Conservation (phyloP, 108 stramenopile genomes). For the Schizochytrium sp. region DNA sequence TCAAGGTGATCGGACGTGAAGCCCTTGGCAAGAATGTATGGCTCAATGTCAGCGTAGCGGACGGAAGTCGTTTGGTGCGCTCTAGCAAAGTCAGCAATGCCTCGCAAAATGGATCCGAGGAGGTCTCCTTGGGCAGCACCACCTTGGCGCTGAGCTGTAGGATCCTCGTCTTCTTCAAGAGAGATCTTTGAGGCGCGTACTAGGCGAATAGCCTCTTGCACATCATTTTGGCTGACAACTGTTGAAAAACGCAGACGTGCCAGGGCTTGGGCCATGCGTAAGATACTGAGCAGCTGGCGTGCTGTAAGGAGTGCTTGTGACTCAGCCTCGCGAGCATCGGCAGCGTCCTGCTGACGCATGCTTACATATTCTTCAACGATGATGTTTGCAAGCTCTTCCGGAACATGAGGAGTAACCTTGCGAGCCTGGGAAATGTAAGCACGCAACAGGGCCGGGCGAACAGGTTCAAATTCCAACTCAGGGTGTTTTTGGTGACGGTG, state of each 20-base stretch:
- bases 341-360: conserved; percentile 84
- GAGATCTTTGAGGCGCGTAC: conserved; percentile 81
- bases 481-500: conserved; percentile 88
- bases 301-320: conserved; percentile 94
- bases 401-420: conserved; percentile 88
- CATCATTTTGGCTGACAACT: conserved; percentile 92
- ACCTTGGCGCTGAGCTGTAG: conserved; percentile 78
- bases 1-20: conserved; percentile 87
- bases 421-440: conserved; percentile 94
- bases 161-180: conserved; percentile 65
- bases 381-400: conserved; percentile 89
- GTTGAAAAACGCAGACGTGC: conserved; percentile 93
- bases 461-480: conserved; percentile 71
- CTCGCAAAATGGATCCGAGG: conserved; percentile 79
- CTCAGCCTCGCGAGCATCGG: conserved; percentile 12
- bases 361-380: conserved; percentile 97
- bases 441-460: conserved; percentile 84
- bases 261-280: conserved; percentile 93
- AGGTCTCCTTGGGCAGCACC: conserved; percentile 81
- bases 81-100: conserved; percentile 63
- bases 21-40: conserved; percentile 88
- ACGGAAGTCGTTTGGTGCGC: conserved; percentile 39
- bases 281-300: conserved; percentile 94
- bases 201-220: conserved; percentile 95
- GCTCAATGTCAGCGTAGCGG: conserved; percentile 80